Base-by-base conservation (phyloP, 148 eudicot species). In the Polygonum aviculare region DNA sequence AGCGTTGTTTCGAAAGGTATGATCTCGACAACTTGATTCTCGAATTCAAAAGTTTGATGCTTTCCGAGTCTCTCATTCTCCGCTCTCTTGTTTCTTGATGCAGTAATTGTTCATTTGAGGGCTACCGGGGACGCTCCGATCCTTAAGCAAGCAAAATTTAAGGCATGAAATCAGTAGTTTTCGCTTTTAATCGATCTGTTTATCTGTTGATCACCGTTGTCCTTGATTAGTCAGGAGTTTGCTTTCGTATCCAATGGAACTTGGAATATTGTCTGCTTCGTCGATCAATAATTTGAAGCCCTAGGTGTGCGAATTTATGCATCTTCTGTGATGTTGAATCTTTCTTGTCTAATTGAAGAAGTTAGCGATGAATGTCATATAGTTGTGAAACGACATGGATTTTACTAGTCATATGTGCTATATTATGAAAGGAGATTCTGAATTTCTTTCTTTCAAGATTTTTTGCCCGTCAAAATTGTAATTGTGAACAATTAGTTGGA, bases 101-200 rank as follows among this genome's bases (percentile, higher is more conserved):
- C 87, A 93, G 98, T 93, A 77, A 96, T 93, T 33, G 87, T 95
- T 60, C 95, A 92, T 80, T 80, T 94, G 16, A 86, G 97, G 74
- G 96, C 97, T 48, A 90, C 96, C 33, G 98, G 98, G 12, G 98
- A 92, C 71, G 98, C 98, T 49, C 98, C 98, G 22, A 95, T 95
- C 79, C 96, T 95, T 77, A 95, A 92, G 84, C 97, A 95, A 87
- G 87, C 94, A 40, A 95, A 95, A 82, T 90, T 92, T 83, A 93
- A 94, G 97, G 98, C 81, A 57, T 49, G 39, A 19, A 9, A 67
- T 67, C 9, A 33, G 36, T 10, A 60, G 44, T 4, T 35, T 36
- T 67, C 19, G 72, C 16, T 67, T 67, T 36, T 67, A 2, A 14
- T 67, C 72, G 41, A 18, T 67, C 38, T 5, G 16, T 63, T 3